phyloP scores from a whole-genome alignment of 306 rosid genomes.

The Herpetospermum pedunculosum region DNA sequence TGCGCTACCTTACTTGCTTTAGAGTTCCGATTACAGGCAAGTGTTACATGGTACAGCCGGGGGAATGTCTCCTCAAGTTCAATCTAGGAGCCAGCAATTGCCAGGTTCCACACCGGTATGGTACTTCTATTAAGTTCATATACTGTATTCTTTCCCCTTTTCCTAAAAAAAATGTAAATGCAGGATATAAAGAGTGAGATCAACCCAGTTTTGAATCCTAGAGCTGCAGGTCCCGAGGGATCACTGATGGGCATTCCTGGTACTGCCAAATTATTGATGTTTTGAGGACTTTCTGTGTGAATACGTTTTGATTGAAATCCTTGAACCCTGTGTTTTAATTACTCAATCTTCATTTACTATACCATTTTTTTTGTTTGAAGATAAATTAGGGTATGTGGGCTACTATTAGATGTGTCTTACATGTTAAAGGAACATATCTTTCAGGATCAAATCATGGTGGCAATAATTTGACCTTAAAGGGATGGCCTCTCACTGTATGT shows the following conservation, averaged over 20 bases:
- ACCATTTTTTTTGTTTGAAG: neutral
- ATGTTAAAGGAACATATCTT: conserved; percentile 11
- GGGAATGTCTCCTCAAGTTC: conserved; percentile 91
- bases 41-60: conserved; percentile 78
- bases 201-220: conserved; percentile 74
- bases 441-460: conserved; percentile 94
- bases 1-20: neutral
- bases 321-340: neutral
- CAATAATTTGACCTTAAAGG: conserved; percentile 88
- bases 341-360: neutral
- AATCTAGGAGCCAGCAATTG: conserved; percentile 77
- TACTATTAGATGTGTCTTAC: neutral
- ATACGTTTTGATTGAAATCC: neutral
- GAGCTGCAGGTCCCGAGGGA: conserved; percentile 88
- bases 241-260: conserved; percentile 85
- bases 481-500: conserved; percentile 97
- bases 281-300: neutral
- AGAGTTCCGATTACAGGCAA: conserved; percentile 52
- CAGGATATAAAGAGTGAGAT: conserved; percentile 94
- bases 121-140: conserved; percentile 10
- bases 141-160: conserved; percentile 8
- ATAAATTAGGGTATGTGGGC: neutral
- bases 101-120: conserved; percentile 80
- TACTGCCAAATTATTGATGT: conserved; percentile 19
- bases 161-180: conserved; percentile 15